These are phyloP conservation scores for Aspergillus luchuensis DNA, from an alignment of 2,329 filamentous ascomycete species.

Conservation along the genomic window DNA sequence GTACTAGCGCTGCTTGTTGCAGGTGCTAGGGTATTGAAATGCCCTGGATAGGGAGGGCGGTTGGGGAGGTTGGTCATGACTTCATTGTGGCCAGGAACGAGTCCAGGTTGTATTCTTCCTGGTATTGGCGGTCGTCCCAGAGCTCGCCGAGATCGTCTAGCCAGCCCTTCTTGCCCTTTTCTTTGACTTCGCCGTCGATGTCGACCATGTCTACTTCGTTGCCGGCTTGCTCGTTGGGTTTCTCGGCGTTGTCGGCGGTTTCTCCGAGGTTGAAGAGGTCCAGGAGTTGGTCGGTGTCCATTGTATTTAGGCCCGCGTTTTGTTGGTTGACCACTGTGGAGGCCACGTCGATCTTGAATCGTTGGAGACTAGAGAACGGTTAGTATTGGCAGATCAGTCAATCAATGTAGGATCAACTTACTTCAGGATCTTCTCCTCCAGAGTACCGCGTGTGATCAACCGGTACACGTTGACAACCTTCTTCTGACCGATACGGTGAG, in stretches of 20 bases:
- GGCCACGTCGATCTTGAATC: slow-evolving; percentile 99
- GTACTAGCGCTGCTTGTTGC: no score
- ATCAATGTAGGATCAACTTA: slow-evolving; percentile 43
- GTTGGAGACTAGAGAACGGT: slow-evolving; percentile 69
- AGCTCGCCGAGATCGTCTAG: slow-evolving; percentile 92
- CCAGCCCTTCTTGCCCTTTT: slow-evolving; percentile 96
- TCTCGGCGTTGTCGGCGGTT: slow-evolving; percentile 56
- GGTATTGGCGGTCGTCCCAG: slow-evolving; percentile 97
- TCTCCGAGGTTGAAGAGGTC: slow-evolving; percentile 94
- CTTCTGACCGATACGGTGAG: slow-evolving; percentile 97
- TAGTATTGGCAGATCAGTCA: slow-evolving; percentile 16
- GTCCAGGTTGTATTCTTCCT: slow-evolving; percentile 95
- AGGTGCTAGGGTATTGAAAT: neutral
- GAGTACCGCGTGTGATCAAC: slow-evolving; percentile 88
- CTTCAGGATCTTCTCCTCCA: slow-evolving; percentile 97
- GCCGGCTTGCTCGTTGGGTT: slow-evolving; percentile 61
- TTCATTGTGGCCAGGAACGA: slow-evolving; percentile 96
- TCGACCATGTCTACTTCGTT: slow-evolving; percentile 78
- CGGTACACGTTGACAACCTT: slow-evolving; percentile 99
- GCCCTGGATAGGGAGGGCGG: neutral
- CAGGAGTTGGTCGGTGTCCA: slow-evolving; percentile 98
- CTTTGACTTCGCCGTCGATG: slow-evolving; percentile 84
- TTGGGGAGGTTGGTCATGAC: slow-evolving; percentile 34
- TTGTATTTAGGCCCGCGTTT: slow-evolving; percentile 88
- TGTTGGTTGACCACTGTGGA: slow-evolving; percentile 99